Conservation (phyloP, 192 early-diverging fungal species). For the Mycoemilia scoparia region DNA sequence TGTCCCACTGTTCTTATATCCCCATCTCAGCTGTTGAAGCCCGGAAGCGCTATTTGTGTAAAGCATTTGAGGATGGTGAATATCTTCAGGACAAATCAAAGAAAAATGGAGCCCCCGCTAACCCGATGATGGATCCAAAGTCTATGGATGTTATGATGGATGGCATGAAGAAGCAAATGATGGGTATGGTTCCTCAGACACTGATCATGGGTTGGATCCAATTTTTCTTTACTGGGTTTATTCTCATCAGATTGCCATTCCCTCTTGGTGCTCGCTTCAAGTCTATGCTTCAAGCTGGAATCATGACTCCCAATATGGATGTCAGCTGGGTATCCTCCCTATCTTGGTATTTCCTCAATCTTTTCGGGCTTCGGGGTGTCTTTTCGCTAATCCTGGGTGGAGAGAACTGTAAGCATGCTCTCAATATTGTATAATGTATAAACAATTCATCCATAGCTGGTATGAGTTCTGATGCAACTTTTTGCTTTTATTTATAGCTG, state of each 20-base stretch:
- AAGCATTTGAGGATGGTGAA: conserved; percentile 61
- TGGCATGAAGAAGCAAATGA: conserved; percentile 93
- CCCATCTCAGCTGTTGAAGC: conserved; percentile 49
- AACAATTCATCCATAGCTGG: neutral
- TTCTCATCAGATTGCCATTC: conserved; percentile 91
- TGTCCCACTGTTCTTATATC: conserved; percentile 48
- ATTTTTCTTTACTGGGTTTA: conserved; percentile 96
- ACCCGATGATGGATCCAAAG: conserved; percentile 82
- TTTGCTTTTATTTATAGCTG: too few species aligned
- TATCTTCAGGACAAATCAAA: conserved; percentile 72
- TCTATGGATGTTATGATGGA: conserved; percentile 95
- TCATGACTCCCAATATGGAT: conserved; percentile 92
- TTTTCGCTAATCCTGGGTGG: conserved; percentile 85
- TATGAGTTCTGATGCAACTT: neutral
- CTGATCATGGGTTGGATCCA: conserved; percentile 98
- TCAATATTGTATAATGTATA: conserved; percentile 28
- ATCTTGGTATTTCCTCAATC: conserved; percentile 96
- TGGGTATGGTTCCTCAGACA: conserved; percentile 95
- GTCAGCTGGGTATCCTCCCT: conserved; percentile 93
- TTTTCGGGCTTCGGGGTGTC: conserved; percentile 85
- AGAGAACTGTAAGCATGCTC: too few species aligned
- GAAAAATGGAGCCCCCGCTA: conserved; percentile 36
- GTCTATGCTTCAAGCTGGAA: conserved; percentile 90
- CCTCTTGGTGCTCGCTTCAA: conserved; percentile 93
- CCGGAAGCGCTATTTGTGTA: conserved; percentile 50